Evolutionary conservation across 2,329 filamentous ascomycete species (phyloP).

Genomic region (Verticillium nubilum): DNA sequence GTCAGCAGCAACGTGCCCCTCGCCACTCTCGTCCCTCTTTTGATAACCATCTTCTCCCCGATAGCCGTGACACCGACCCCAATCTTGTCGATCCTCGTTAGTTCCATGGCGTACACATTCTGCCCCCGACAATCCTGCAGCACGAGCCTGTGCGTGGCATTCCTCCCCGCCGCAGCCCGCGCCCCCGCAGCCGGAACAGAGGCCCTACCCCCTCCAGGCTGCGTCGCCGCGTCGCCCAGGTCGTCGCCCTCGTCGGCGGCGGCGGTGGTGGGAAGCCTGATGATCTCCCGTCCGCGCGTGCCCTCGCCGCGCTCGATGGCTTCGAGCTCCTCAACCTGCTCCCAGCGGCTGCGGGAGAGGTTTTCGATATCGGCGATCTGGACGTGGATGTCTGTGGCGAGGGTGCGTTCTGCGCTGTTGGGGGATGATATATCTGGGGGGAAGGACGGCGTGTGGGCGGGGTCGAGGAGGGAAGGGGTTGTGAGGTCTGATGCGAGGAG

Average conservation of each 20-base stretch:
- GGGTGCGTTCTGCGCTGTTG: conserved; percentile 44
- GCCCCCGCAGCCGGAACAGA: background rate
- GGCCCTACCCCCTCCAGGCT: background rate
- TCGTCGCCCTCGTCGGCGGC: conserved; percentile 41
- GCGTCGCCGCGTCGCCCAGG: conserved; percentile 25
- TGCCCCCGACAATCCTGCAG: conserved; percentile 73
- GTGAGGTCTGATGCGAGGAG: conserved; percentile 76
- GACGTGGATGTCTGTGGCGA: conserved; percentile 62
- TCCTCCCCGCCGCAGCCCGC: conserved; percentile 23
- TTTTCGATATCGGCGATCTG: conserved; percentile 88
- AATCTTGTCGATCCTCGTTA: conserved; percentile 60
- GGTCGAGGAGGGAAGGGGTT: conserved; percentile 44
- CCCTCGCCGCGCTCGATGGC: conserved; percentile 66
- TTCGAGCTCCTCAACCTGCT: conserved; percentile 80
- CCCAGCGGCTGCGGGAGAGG: conserved; percentile 72
- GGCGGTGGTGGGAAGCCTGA: conserved; percentile 53
- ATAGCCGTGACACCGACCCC: conserved; percentile 62
- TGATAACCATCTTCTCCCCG: conserved; percentile 76
- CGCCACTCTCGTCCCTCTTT: conserved; percentile 57
- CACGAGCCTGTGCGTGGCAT: conserved; percentile 71
- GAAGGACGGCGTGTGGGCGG: conserved; percentile 30
- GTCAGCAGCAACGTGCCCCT: conserved; percentile 77
- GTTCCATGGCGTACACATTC: conserved; percentile 67
- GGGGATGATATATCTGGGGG: conserved; percentile 53
- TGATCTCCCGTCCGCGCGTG: conserved; percentile 72